Percentiles rank a stretch among this genome's conserved stretches.
Evolutionary conservation across 2,329 filamentous ascomycete species (phyloP).

Genomic region (Hyphodiscus sp.): DNA sequence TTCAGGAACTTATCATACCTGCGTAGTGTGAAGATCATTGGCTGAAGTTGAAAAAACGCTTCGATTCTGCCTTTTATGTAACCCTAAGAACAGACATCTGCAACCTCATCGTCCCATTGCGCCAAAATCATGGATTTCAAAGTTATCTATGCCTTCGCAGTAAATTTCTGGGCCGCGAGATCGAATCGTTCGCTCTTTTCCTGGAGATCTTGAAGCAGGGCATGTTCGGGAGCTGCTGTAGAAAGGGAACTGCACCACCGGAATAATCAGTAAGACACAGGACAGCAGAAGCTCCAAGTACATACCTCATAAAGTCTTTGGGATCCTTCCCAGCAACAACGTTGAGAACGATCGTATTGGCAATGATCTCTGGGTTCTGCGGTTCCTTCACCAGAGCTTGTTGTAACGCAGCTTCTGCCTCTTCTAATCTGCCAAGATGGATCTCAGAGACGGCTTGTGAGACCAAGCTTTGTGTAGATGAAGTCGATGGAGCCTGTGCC

Average conservation of each 20-base stretch:
- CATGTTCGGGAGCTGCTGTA: constrained; percentile 58
- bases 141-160: constrained; percentile 52
- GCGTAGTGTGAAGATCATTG: not conserved
- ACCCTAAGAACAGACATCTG: constrained; percentile 11
- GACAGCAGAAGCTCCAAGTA: constrained; percentile 10
- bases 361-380: constrained; percentile 66
- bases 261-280: constrained; percentile 3
- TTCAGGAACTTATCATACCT: not conserved
- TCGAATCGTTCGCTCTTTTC: constrained; percentile 89
- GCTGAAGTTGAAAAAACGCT: constrained; percentile 6
- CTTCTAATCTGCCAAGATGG: constrained; percentile 80
- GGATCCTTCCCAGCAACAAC: constrained; percentile 69
- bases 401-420: constrained; percentile 80
- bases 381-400: constrained; percentile 72
- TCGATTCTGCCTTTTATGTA: constrained; percentile 15
- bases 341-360: constrained; percentile 75
- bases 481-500: constrained; percentile 76
- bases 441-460: constrained; percentile 88
- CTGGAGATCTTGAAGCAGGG: constrained; percentile 64
- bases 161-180: constrained; percentile 79
- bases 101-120: constrained; percentile 12
- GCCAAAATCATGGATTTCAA: constrained; percentile 16
- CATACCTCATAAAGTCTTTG: constrained; percentile 55
- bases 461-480: constrained; percentile 69
- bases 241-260: constrained; percentile 42